Conservation (phyloP, 495 filamentous ascomycete genomes). For the Glonium stellatum region DNA sequence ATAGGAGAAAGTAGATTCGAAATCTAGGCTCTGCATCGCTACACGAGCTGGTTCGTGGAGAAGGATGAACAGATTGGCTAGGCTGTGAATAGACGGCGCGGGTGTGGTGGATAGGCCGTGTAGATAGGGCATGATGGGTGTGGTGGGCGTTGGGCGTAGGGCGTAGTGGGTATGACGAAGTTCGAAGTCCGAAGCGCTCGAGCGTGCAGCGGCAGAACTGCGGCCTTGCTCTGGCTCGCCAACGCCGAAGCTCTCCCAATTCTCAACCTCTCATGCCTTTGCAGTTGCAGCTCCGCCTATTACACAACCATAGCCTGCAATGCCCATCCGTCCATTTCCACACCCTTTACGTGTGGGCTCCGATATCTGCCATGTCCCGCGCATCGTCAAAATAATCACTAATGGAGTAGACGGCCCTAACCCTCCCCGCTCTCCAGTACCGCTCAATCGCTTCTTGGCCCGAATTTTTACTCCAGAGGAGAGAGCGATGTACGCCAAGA, state of each 20-base stretch:
- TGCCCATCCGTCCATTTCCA: not conserved
- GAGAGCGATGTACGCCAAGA: not conserved
- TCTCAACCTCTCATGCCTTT: not conserved
- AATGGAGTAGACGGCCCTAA: not conserved
- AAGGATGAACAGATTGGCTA: too few relatives aligned
- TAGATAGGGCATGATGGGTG: too few relatives aligned
- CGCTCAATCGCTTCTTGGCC: not conserved
- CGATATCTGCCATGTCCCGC: conserved; percentile 6
- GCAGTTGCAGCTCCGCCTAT: not conserved
- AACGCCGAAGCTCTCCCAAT: not conserved
- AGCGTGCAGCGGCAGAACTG: not conserved
- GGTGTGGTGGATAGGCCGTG: too few relatives aligned
- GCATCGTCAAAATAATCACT: not conserved
- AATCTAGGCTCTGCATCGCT: too few relatives aligned
- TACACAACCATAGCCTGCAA: not conserved
- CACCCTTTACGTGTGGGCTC: not conserved
- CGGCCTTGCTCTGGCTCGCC: not conserved
- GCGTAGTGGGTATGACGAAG: too few relatives aligned
- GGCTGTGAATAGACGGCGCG: too few relatives aligned
- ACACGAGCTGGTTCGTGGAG: too few relatives aligned
- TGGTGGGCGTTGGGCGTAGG: too few relatives aligned
- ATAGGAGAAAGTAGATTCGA: too few relatives aligned
- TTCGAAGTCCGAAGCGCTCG: conserved; percentile 5
- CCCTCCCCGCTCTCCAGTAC: not conserved
- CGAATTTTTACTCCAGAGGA: not conserved